Percentiles rank a stretch among this genome's conserved stretches.
phyloP scores from a whole-genome alignment of 2,329 filamentous ascomycete species.

The Byssothecium circinans region DNA sequence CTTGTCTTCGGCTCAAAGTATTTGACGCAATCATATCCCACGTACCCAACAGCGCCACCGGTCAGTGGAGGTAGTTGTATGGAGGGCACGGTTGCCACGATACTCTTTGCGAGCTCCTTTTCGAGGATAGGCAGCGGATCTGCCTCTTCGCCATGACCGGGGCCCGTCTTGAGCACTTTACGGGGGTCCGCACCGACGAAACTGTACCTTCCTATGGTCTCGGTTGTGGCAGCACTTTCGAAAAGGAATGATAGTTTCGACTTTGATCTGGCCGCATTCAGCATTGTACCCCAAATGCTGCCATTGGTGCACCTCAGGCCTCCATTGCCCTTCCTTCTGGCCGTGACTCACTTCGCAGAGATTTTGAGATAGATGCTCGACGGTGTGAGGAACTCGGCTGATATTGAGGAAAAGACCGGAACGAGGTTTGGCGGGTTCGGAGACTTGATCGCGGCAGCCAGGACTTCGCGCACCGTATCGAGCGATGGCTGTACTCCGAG shows the following conservation, averaged over 20 bases:
- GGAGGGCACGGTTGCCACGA: constrained; percentile 80
- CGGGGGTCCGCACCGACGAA: constrained; percentile 82
- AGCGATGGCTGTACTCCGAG: constrained; percentile 61
- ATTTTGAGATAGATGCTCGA: constrained; percentile 95
- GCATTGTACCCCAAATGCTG: neutral
- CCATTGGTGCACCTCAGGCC: neutral
- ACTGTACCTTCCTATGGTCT: constrained; percentile 91
- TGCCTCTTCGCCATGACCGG: constrained; percentile 78
- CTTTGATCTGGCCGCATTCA: constrained; percentile 47
- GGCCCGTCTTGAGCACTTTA: constrained; percentile 84
- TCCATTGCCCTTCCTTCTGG: neutral
- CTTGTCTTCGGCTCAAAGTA: constrained; percentile 99
- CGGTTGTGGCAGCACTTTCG: constrained; percentile 88
- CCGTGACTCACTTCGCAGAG: constrained; percentile 63
- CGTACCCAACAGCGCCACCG: constrained; percentile 92
- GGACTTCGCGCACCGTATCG: constrained; percentile 60
- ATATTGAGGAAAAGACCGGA: constrained; percentile 79
- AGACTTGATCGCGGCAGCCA: constrained; percentile 54
- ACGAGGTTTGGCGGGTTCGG: constrained; percentile 73
- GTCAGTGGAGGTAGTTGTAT: constrained; percentile 82
- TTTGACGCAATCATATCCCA: constrained; percentile 94
- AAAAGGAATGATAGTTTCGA: constrained; percentile 90
- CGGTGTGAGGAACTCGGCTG: constrained; percentile 90
- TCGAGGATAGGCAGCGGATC: constrained; percentile 86
- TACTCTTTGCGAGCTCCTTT: constrained; percentile 73